Percentiles rank a stretch among this genome's conserved stretches.
Conservation (phyloP, 2,329 filamentous ascomycete species). For the Gliomastix tumulicola region DNA sequence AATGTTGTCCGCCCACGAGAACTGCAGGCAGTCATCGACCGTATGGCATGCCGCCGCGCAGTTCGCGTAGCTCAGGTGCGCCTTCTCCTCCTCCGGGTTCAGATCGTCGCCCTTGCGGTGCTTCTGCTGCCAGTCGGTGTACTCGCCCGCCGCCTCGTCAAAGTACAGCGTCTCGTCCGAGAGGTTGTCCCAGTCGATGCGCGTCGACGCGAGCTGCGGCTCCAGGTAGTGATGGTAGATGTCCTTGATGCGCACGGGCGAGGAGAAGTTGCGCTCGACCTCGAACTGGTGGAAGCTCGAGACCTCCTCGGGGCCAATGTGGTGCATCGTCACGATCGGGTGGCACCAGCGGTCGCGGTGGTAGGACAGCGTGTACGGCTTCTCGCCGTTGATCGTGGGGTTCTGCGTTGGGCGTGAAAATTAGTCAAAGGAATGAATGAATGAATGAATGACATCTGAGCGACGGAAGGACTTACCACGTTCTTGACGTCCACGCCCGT, state of each 20-base stretch:
- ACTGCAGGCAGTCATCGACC: constrained; percentile 30
- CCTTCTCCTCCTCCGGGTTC: constrained; percentile 27
- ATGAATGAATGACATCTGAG: too few relatives aligned
- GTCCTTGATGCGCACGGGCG: constrained; percentile 34
- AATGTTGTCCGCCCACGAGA: constrained; percentile 26
- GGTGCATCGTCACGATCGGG: constrained; percentile 49
- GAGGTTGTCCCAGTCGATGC: constrained; percentile 47
- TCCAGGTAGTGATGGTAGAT: constrained; percentile 39
- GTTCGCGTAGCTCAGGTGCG: constrained; percentile 30
- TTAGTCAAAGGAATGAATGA: too few relatives aligned
- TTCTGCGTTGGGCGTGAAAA: too few relatives aligned
- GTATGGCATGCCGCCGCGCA: constrained; percentile 37
- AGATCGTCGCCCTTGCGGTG: constrained; percentile 23
- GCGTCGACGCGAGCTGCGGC: constrained; percentile 25
- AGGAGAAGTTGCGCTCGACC: constrained; percentile 22
- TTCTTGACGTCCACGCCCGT: constrained; percentile 31
- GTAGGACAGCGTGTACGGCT: constrained; percentile 42
- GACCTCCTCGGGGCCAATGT: constrained; percentile 42
- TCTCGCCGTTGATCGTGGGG: constrained; percentile 50
- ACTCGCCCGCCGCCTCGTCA: constrained; percentile 17
- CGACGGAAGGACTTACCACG: constrained; percentile 23
- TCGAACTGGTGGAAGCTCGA: constrained; percentile 45
- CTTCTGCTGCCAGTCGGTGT: constrained; percentile 20
- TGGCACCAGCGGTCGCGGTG: constrained; percentile 45
- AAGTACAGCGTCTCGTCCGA: constrained; percentile 37